Evolutionary conservation across 805 yeast genomes (phyloP), one percentile per base, ranked within the genome.

Genomic region (Metschnikowia continentalis): DNA sequence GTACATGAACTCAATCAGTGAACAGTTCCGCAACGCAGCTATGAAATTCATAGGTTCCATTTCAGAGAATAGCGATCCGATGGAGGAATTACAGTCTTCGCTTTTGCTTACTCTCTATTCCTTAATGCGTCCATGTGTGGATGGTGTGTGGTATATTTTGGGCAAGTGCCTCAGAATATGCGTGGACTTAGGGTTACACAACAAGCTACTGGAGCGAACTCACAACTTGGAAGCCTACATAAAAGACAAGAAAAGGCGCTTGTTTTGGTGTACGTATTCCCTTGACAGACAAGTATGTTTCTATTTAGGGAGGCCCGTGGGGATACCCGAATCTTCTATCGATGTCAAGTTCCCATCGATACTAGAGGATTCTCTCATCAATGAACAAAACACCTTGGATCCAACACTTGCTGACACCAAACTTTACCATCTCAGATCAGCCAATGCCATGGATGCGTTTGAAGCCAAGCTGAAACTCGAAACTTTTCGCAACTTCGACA

Each of bases 91-190:
- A 3, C 92, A 87, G 61, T 90, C 91, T 0, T 71, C 88, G 13
- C 63, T 90, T 15, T 70, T 88, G 13, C 68, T 87, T 39, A 81
- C 92, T 0, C 62, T 84, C 4, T 90, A 86, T 62, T 82, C 95
- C 0, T 75, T 86, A 33, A 89, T 90, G 96, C 76, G 96, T 51
- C 97, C 97, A 0, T 84, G 92, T 0, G 80, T 81, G 13, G 96
- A 96, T 0, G 94, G 96, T 3, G 89, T 88, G n/a, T 90, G 97
- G 97, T 88, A 88, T 63, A 81, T 87, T 3, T 70, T 88, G 55
- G 96, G 96, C 0, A 80, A 88, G 1, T 90, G 92, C 0, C 67
- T 89, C 46, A 75, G 97, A 53, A 67, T 88, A 46, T 83, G 92
- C 58, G 88, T 90, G 30, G 97, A 90, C 66, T 66, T 90, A 53